phyloP scores from a whole-genome alignment of 352 stramenopile species.

The Pythium utonaiense region DNA sequence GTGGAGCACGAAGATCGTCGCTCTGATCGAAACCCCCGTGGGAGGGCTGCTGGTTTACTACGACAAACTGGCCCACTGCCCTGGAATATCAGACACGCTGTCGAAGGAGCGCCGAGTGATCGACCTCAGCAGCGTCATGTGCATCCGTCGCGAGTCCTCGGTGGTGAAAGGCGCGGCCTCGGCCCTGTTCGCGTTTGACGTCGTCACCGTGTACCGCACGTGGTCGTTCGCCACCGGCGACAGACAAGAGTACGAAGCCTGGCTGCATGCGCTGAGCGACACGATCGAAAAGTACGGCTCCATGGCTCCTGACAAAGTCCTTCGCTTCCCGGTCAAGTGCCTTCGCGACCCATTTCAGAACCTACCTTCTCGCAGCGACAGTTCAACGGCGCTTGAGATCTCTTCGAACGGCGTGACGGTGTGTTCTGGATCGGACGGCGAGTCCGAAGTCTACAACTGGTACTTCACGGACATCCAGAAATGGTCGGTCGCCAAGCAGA shows the following conservation, averaged over 20 bases:
- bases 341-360: slow-evolving; percentile 29
- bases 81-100: slow-evolving; percentile 35
- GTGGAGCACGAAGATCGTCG: slow-evolving; percentile 54
- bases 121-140: slow-evolving; percentile 62
- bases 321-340: slow-evolving; percentile 50
- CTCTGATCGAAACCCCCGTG: slow-evolving; percentile 57
- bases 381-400: slow-evolving; percentile 49
- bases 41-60: slow-evolving; percentile 74
- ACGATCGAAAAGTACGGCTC: slow-evolving; percentile 54
- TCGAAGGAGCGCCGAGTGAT: slow-evolving; percentile 61
- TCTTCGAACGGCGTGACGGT: slow-evolving; percentile 57
- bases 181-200: slow-evolving; percentile 47
- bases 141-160: slow-evolving; percentile 51
- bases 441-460: slow-evolving; percentile 57
- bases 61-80: slow-evolving; percentile 62
- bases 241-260: slow-evolving; percentile 47
- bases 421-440: slow-evolving; percentile 35
- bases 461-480: slow-evolving; percentile 82
- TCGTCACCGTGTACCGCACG: slow-evolving; percentile 70
- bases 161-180: slow-evolving; percentile 11
- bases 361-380: slow-evolving; percentile 36
- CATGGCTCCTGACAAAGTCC: slow-evolving; percentile 40
- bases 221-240: slow-evolving; percentile 64
- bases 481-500: slow-evolving; percentile 60
- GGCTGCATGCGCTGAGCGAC: slow-evolving; percentile 52